A percentile compares a stretch with the other conserved stretches of the same genome.
phyloP scores from a whole-genome alignment of 2,329 filamentous ascomycete genomes.

The Aspergillus costaricaensis region DNA sequence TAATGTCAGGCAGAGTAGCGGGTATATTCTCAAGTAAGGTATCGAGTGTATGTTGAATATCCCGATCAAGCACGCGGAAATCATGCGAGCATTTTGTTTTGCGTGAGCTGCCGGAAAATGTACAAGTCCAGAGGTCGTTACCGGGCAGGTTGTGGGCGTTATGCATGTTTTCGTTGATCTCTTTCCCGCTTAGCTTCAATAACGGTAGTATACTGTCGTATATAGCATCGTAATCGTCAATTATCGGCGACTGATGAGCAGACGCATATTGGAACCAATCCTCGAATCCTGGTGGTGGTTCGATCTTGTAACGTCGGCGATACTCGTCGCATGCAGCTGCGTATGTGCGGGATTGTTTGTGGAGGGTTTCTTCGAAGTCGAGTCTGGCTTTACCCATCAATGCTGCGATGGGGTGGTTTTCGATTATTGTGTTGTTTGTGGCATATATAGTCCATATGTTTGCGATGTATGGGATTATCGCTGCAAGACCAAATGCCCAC shows the following conservation, averaged over 20 bases:
- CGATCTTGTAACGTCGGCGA: slow-evolving; percentile 9
- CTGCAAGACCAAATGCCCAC: too few relatives aligned
- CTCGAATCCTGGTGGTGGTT: slow-evolving; percentile 15
- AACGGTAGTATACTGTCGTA: slow-evolving; percentile 10
- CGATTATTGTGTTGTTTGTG: too few relatives aligned
- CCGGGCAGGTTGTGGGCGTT: not conserved
- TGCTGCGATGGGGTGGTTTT: slow-evolving; percentile 2
- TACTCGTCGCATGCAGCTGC: slow-evolving; percentile 6
- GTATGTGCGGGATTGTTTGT: not conserved
- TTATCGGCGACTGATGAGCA: slow-evolving; percentile 13
- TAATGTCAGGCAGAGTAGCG: slow-evolving; percentile 9
- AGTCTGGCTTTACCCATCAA: not conserved
- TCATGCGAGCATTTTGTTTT: slow-evolving; percentile 9
- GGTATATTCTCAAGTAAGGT: not conserved
- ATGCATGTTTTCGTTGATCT: slow-evolving; percentile 5
- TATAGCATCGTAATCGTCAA: slow-evolving; percentile 13
- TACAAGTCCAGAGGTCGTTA: slow-evolving; percentile 15
- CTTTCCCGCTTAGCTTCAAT: slow-evolving; percentile 5
- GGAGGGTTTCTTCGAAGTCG: not conserved
- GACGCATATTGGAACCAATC: slow-evolving; percentile 14
- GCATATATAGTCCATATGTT: too few relatives aligned
- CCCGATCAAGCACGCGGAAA: slow-evolving; percentile 9
- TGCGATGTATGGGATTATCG: too few relatives aligned
- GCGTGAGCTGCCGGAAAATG: slow-evolving; percentile 2
- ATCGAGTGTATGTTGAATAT: slow-evolving; percentile 8